Conservation (phyloP, 352 stramenopile species). For the Achlya hypogyna region DNA sequence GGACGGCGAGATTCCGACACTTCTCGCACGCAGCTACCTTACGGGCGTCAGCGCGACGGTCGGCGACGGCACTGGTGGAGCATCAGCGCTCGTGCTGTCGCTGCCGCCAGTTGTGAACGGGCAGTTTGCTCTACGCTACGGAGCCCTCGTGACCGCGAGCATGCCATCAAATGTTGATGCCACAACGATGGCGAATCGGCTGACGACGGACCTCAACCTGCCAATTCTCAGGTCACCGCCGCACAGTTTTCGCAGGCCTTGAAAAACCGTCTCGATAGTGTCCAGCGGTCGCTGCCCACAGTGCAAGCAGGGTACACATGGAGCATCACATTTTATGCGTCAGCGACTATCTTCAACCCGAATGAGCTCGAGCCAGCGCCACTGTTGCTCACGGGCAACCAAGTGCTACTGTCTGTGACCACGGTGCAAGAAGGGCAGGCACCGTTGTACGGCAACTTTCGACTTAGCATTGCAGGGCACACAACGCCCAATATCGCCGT, state of each 20-base stretch:
- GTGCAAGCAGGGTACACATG: constrained; percentile 50
- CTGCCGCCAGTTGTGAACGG: constrained; percentile 52
- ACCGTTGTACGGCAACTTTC: constrained; percentile 56
- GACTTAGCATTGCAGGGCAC: constrained; percentile 56
- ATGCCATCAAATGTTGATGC: constrained; percentile 56
- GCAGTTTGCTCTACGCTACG: constrained; percentile 54
- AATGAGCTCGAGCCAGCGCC: constrained; percentile 39
- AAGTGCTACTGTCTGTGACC: constrained; percentile 34
- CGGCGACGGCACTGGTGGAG: constrained; percentile 39
- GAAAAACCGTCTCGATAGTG: constrained; percentile 7
- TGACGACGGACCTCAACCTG: constrained; percentile 55
- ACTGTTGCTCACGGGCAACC: constrained; percentile 46
- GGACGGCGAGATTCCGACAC: constrained; percentile 40
- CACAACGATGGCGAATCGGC: constrained; percentile 40
- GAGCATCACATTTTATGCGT: constrained; percentile 68
- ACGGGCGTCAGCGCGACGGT: constrained; percentile 44
- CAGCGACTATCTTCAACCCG: constrained; percentile 52
- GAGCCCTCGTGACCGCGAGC: constrained; percentile 46
- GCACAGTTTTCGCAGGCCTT: neutral
- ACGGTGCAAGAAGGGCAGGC: constrained; percentile 54
- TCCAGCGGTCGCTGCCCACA: constrained; percentile 35
- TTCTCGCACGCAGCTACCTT: constrained; percentile 40
- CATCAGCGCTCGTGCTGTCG: constrained; percentile 37
- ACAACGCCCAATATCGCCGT: constrained; percentile 62
- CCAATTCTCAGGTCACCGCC: constrained; percentile 27